Base-by-base conservation (phyloP, 306 rosid genomes). In the Vigna angularis region DNA sequence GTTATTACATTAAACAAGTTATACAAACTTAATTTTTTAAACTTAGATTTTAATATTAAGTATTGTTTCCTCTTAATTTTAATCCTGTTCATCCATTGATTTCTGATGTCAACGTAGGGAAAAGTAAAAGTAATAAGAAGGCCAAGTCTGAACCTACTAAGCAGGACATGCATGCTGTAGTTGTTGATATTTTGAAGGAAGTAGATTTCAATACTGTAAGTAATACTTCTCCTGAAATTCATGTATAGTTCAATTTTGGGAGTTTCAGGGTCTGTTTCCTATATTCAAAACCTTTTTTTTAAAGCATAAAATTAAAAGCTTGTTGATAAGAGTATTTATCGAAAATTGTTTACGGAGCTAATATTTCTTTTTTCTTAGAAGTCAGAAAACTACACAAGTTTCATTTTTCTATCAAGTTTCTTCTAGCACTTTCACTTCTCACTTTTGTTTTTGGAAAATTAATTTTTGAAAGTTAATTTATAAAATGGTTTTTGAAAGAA, bases 181-280 rank as follows among this genome's bases (percentile, higher is more conserved):
- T 96, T 53, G 99, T 87, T 68, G 88, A 93, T 76, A 90, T 96
- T 83, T 86, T 96, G 86, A 93, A 96, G 85, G 86, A 91, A 84
- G 99, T 96, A 6, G 98, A 96, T 87, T 96, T 96, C 88, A 45
- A 45, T 45, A 45, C 50, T 11, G 50, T 45, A 45, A 90, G 98
- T 78, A 38, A 20, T 70, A 32, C 24, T 74, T 63, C 24, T 66
- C 51, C n/a, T 18, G 71, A 48, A 26, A 22, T 61, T 10, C 16
- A 5, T 40, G 3, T 38, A 30, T 61, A 64, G 59, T 18, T 74
- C 83, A 55, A 49, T 72, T 58, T 83, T 20, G 18, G 18, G 42
- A 22, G 17, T 67, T 73, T 7, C 28, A 30, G 26, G 20, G 17
- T 58, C 64, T 26, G 38, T 26, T 58, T 57, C 3, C 15, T 57